Percentiles rank a stretch among this genome's conserved stretches.
Evolutionary conservation across 345 rosid genomes (phyloP).

Genomic region (Brassica carinata): DNA sequence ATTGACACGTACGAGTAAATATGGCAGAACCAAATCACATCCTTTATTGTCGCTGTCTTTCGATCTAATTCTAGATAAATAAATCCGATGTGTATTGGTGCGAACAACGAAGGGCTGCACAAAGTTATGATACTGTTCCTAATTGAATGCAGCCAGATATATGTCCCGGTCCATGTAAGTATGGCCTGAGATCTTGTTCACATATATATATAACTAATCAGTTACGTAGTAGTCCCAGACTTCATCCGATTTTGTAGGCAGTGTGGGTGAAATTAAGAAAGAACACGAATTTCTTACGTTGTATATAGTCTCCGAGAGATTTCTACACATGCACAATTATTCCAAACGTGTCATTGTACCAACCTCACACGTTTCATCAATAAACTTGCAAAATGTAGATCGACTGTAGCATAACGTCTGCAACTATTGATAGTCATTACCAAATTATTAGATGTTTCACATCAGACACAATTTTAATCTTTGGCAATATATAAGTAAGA

Average conservation of each 20-base stretch:
- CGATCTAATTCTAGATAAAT: neutral
- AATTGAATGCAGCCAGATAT: neutral
- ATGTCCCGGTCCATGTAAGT: conserved; percentile 4
- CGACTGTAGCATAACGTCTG: neutral
- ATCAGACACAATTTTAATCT: neutral
- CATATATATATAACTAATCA: neutral
- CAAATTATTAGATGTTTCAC: neutral
- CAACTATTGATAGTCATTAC: neutral
- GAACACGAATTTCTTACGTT: too few relatives aligned
- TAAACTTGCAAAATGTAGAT: neutral
- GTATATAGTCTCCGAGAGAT: too few relatives aligned
- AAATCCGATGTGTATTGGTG: neutral
- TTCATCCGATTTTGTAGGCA: too few relatives aligned
- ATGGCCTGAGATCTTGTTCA: neutral
- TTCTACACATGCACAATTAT: too few relatives aligned
- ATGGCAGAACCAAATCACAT: neutral
- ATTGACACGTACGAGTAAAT: too few relatives aligned
- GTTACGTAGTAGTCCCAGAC: neutral
- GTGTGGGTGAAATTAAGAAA: too few relatives aligned
- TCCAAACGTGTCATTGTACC: too few relatives aligned
- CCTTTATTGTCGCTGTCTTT: neutral
- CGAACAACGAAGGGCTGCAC: neutral
- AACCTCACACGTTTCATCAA: too few relatives aligned
- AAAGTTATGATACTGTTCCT: conserved; percentile 7
- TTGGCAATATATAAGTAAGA: too few relatives aligned